Evolutionary conservation across 116 monocot genomes (phyloP).

Genomic region (Trichopus zeylanicus): DNA sequence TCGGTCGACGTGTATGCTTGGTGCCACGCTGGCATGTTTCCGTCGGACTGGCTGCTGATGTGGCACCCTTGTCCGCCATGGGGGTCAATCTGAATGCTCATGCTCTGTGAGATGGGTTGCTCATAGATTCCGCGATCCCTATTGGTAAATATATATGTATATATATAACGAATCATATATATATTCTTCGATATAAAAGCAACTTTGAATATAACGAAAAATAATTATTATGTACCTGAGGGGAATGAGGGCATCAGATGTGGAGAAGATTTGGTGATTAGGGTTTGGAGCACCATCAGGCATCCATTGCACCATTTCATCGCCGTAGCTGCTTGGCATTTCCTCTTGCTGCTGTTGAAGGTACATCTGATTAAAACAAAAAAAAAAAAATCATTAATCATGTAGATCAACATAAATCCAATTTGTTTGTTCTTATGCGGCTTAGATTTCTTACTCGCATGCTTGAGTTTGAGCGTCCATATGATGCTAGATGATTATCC

Average conservation of each 20-base stretch:
- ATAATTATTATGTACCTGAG: slow-evolving; percentile 24
- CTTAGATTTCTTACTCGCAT: slow-evolving; percentile 14
- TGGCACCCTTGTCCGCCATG: slow-evolving; percentile 18
- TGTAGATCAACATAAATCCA: background rate
- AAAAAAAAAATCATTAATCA: background rate
- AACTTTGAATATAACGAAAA: background rate
- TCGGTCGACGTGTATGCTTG: slow-evolving; percentile 48
- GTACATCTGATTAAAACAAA: slow-evolving; percentile 22
- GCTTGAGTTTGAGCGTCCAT: slow-evolving; percentile 23
- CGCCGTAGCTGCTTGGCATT: slow-evolving; percentile 13
- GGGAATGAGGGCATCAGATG: slow-evolving; percentile 29
- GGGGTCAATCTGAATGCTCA: slow-evolving; percentile 16
- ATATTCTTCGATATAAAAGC: background rate
- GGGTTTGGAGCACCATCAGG: slow-evolving; percentile 14
- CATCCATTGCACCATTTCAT: slow-evolving; percentile 36
- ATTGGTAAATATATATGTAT: background rate
- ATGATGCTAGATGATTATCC: slow-evolving; percentile 28
- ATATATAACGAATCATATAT: background rate
- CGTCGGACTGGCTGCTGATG: slow-evolving; percentile 11
- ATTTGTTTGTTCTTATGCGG: background rate
- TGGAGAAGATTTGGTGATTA: slow-evolving; percentile 19
- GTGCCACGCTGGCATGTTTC: slow-evolving; percentile 34
- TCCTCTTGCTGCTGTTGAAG: slow-evolving; percentile 36
- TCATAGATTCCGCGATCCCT: slow-evolving; percentile 44
- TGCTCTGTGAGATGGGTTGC: slow-evolving; percentile 14